Evolutionary conservation across 140 eudicot genomes (phyloP), one percentile per base, ranked within the genome.

Genomic region (Senecio squalidus): DNA sequence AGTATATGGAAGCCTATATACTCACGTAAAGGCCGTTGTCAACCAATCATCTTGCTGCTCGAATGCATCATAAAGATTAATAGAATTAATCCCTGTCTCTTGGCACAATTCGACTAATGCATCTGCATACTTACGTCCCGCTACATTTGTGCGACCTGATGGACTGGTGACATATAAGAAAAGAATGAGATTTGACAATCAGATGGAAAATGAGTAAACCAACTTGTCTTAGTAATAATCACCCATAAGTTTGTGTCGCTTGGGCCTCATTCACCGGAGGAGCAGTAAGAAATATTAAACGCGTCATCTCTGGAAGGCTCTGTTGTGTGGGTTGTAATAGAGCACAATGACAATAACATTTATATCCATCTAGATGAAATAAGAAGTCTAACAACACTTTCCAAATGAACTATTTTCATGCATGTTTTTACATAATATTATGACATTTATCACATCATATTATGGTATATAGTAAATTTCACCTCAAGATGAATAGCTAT

Each of bases 401-500:
- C 4, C 13, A 9, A 58, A 13, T 8, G 10, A 43, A 9, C 1
- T 9, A 25, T 44, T 15, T 0, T 1, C 10, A n/a, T 9, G 53
- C 39, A 25, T 58, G 22, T n/a, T n/a, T n/a, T n/a, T n/a, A n/a
- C n/a, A n/a, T n/a, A n/a, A n/a, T n/a, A n/a, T 31, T 4, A 2
- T 5, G 6, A 31, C 1, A 16, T 3, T 22, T 17, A 9, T 18
- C 15, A 26, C 31, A 53, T 14, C 21, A 57, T 28, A 31, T n/a
- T n/a, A n/a, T n/a, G 17, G 51, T 23, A 5, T 50, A 13, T 49
- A 22, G 18, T 51, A 24, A 13, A 25, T 3, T 6, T 62, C 69
- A 86, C 96, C 92, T 77, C 86, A 48, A 91, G 81, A 74, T 86
- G 88, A 23, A 54, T 72, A 52, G 82, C 83, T 63, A 90, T 90